Conservation (phyloP, 768 basidiomycete species). For the Termitomyces sp. region DNA sequence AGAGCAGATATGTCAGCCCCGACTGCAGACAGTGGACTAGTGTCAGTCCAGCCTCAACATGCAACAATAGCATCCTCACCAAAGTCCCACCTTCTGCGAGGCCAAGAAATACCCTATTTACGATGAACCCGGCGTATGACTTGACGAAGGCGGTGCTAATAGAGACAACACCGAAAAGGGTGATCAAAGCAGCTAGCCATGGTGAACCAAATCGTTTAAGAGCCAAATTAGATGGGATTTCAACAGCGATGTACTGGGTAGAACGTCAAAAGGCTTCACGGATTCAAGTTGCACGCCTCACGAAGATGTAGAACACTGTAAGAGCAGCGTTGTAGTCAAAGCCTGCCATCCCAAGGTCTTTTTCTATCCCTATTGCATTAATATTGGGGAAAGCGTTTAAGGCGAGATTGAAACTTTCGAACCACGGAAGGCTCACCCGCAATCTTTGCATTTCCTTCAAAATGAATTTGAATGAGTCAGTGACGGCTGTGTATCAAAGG, state of each 20-base stretch:
- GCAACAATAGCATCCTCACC: conserved; percentile 9
- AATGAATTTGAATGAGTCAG: neutral
- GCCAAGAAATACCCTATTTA: conserved; percentile 25
- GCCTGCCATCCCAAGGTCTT: conserved; percentile 33
- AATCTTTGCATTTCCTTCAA: conserved; percentile 24
- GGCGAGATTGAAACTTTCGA: neutral
- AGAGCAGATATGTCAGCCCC: conserved; percentile 22
- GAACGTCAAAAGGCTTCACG: neutral
- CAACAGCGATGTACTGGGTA: conserved; percentile 20
- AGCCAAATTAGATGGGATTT: conserved; percentile 24
- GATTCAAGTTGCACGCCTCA: neutral
- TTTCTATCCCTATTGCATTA: conserved; percentile 24
- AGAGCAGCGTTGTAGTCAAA: conserved; percentile 36
- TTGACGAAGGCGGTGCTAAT: conserved; percentile 24
- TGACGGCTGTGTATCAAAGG: neutral
- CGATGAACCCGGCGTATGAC: conserved; percentile 21
- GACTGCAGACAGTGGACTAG: conserved; percentile 10
- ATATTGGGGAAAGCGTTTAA: neutral
- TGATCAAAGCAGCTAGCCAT: conserved; percentile 23
- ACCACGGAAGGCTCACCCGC: conserved; percentile 12
- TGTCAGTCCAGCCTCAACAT: neutral
- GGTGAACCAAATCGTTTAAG: conserved; percentile 22
- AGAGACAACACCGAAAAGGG: conserved; percentile 20
- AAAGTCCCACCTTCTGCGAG: conserved; percentile 26
- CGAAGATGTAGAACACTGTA: conserved; percentile 33